Percentiles rank a stretch among this genome's conserved stretches.
phyloP scores from a whole-genome alignment of 108 stramenopile genomes.

The Licmophora abbreviata region DNA sequence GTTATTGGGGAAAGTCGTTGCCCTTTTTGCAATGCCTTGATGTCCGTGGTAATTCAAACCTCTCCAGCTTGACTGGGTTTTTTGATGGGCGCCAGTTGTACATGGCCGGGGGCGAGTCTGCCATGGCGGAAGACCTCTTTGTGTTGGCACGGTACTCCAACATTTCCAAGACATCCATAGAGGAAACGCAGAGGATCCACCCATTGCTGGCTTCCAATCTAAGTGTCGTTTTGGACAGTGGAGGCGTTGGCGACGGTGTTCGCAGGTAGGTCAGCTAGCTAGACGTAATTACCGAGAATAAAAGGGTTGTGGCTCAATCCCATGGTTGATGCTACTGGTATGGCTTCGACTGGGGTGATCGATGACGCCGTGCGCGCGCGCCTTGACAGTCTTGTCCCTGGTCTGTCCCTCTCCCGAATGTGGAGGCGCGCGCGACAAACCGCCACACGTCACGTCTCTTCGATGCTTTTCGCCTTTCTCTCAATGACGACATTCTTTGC shows the following conservation, averaged over 20 bases:
- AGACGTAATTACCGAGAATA: too few species aligned
- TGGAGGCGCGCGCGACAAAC: too few species aligned
- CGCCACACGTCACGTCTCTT: too few species aligned
- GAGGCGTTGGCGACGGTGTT: slow-evolving; percentile 60
- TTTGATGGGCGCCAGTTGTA: slow-evolving; percentile 54
- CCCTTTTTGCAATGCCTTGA: slow-evolving; percentile 48
- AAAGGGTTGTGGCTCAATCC: too few species aligned
- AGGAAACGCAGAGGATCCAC: slow-evolving; percentile 65
- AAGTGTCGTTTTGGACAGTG: slow-evolving; percentile 47
- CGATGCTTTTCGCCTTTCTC: too few species aligned
- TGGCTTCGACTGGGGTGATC: too few species aligned
- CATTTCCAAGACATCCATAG: slow-evolving; percentile 38
- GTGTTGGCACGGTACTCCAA: slow-evolving; percentile 71
- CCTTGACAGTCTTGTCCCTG: too few species aligned
- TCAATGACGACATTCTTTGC: too few species aligned
- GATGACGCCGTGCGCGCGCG: too few species aligned
- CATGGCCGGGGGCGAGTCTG: not conserved
- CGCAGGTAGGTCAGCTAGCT: too few species aligned
- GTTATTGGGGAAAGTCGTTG: slow-evolving; percentile 53
- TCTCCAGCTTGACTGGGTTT: slow-evolving; percentile 56
- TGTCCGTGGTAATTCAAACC: slow-evolving; percentile 57
- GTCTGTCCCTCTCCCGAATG: too few species aligned
- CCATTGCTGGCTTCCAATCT: slow-evolving; percentile 30
- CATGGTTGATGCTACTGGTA: too few species aligned
- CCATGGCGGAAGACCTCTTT: slow-evolving; percentile 28